phyloP scores from a whole-genome alignment of 1,284 basidiomycete genomes.

The Fomitopsis pinicola region DNA sequence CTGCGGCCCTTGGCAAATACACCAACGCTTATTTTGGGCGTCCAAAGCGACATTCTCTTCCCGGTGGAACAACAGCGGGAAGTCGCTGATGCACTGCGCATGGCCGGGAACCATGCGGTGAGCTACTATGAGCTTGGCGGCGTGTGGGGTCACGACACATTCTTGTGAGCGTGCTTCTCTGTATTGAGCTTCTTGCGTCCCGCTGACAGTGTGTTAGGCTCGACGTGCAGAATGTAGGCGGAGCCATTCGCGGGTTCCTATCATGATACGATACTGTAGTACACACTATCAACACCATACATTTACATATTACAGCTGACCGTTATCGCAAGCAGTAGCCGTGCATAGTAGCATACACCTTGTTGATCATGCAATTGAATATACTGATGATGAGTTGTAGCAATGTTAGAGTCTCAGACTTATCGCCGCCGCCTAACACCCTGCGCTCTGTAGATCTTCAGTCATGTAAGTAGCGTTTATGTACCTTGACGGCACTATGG shows the following conservation, averaged over 20 bases:
- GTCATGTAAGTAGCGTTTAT: too few species aligned
- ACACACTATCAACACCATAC: neutral
- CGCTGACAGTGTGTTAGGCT: slow-evolving; percentile 34
- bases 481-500: too few species aligned
- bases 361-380: too few species aligned
- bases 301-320: neutral
- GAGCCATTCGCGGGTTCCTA: slow-evolving; percentile 77
- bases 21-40: slow-evolving; percentile 87
- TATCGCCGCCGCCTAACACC: too few species aligned
- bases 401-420: too few species aligned
- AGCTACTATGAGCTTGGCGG: slow-evolving; percentile 98
- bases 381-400: too few species aligned
- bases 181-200: neutral
- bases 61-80: slow-evolving; percentile 98
- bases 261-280: slow-evolving; percentile 25
- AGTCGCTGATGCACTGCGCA: slow-evolving; percentile 86
- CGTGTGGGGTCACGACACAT: slow-evolving; percentile 98
- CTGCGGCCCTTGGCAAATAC: slow-evolving; percentile 74
- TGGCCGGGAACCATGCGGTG: slow-evolving; percentile 85
- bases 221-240: slow-evolving; percentile 76
- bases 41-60: slow-evolving; percentile 96
- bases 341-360: too few species aligned
- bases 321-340: too few species aligned
- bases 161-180: slow-evolving; percentile 52
- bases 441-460: too few species aligned